Base-by-base conservation (phyloP, 2,329 filamentous ascomycete genomes). In the Mycogone perniciosa region DNA sequence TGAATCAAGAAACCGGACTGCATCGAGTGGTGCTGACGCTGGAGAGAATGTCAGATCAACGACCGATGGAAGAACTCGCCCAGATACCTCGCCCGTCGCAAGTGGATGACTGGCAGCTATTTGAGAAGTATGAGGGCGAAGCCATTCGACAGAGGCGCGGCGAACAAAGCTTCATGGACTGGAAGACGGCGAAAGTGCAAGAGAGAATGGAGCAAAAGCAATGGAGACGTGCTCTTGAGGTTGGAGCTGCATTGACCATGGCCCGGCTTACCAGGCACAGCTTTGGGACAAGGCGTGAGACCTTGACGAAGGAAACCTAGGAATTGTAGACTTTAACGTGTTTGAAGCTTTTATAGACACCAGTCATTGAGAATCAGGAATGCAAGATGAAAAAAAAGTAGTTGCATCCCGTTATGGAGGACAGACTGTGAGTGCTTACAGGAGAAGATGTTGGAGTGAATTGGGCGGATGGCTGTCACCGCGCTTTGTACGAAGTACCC, bases 91-190 rank as follows among this genome's bases (percentile, higher is more conserved):
- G 61, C 8, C 78, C 79, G 2, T 79, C 77, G 2, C 75, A 82
- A 59, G 56, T 79, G 5, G 80, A 82, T 53, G 78, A 82, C 52
- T 82, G 76, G 77, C 52, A 65, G 2, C 57, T 79, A 7, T 81
- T 75, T 60, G 67, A 76, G 56, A 73, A 71, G 55, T 60, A 71
- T 31, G 70, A 77, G 59, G 70, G 65, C 8, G 71, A 71, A 46
- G 67, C 67, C 60, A 66, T 73, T 47, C 68, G 67, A 50, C 57
- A 68, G 44, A 59, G 62, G 4, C 60, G 67, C 10, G 74, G 75
- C 1, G 67, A 71, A 10, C 56, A 64, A 33, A 65, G 57, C 6
- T 75, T 72, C 51, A 52, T 71, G 8, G 67, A 70, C 29, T 76
- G 71, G 73, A 71, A 67, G 42, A 59, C 67, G 30, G 60, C 60